These are phyloP conservation scores for Aspergillus hortae DNA, from an alignment of 2,329 filamentous ascomycete species.

Conservation along the genomic window DNA sequence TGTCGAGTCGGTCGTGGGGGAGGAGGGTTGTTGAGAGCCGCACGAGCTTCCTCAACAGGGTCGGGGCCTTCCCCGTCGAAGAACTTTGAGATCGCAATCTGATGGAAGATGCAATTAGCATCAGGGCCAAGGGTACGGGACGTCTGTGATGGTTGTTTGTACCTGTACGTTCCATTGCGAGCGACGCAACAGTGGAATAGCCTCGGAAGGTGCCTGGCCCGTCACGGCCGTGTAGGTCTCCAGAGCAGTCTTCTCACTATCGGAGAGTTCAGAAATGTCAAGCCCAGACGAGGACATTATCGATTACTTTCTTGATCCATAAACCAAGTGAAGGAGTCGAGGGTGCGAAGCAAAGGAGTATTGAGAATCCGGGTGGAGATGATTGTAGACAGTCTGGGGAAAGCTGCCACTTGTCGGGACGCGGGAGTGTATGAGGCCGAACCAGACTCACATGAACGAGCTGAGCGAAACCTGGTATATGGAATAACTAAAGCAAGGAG, in stretches of 20 bases:
- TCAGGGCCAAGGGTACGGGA: neutral
- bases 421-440: too few species aligned
- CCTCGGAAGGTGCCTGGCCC: slow-evolving; percentile 71
- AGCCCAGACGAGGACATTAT: slow-evolving; percentile 47
- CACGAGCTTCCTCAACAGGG: slow-evolving; percentile 71
- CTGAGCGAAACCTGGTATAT: too few species aligned
- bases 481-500: too few species aligned
- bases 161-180: slow-evolving; percentile 97
- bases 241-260: slow-evolving; percentile 75
- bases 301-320: slow-evolving; percentile 20
- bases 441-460: too few species aligned
- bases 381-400: too few species aligned
- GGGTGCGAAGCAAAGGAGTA: neutral
- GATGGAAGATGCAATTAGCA: slow-evolving; percentile 13
- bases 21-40: slow-evolving; percentile 55
- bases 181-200: slow-evolving; percentile 72
- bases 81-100: slow-evolving; percentile 97
- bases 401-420: too few species aligned
- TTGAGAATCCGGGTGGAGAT: neutral
- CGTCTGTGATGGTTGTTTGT: neutral
- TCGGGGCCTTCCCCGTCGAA: slow-evolving; percentile 93
- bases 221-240: slow-evolving; percentile 88
- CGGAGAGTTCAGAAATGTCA: slow-evolving; percentile 65
- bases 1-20: slow-evolving; percentile 62
- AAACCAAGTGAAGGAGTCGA: slow-evolving; percentile 9